Evolutionary conservation across 2,329 filamentous ascomycete genomes (phyloP), one percentile per base, ranked within the genome.

Genomic region (Fusarium staphyleae): DNA sequence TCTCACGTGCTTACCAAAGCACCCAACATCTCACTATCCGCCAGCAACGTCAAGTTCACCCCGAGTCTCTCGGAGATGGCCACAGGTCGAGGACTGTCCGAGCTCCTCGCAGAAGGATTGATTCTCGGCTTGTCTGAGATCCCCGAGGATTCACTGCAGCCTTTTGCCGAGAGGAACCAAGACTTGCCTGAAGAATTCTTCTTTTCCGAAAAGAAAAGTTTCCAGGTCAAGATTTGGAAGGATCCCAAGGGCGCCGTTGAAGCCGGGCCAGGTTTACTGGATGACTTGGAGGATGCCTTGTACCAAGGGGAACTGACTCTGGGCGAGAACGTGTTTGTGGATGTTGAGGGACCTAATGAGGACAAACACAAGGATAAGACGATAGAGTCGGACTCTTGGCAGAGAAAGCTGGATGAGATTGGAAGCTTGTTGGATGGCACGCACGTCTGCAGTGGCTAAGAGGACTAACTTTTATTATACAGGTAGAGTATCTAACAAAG

Each of bases 1-100:
- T 71, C 76, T n/a, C 77, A 80, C 52, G 68, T 77, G 34, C 72
- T 79, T 16, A 67, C 73, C n/a, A 63, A 68, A 2, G 67, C 74
- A 0, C 77, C 76, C n/a, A 79, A 78, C 58, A 74, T 70, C 9
- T 66, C 69, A 3, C 65, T 75, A 1, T 70, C 68, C 0, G 71
- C 72, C 15, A 66, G 60, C 14, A 55, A 61, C 5, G 37, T 65
- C 15, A 49, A 35, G 1, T 66, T 62, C 13, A 4, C 39, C 0
- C 40, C 46, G 0, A 22, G 33, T 28, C 34, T 73, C 16, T 11
- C 48, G 1, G 24, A 34, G 9, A 48, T 48, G 13, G 29, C 15
- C 13, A 18, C 28, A 9, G 24, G 65, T 34, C 3, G 59, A 61
- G 3, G 53, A 58, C n/a, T 62, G 49, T 35, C 55, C 47, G 19